Evolutionary conservation across 805 yeast genomes (phyloP).

Genomic region (Grigorovia yakushimaensis): DNA sequence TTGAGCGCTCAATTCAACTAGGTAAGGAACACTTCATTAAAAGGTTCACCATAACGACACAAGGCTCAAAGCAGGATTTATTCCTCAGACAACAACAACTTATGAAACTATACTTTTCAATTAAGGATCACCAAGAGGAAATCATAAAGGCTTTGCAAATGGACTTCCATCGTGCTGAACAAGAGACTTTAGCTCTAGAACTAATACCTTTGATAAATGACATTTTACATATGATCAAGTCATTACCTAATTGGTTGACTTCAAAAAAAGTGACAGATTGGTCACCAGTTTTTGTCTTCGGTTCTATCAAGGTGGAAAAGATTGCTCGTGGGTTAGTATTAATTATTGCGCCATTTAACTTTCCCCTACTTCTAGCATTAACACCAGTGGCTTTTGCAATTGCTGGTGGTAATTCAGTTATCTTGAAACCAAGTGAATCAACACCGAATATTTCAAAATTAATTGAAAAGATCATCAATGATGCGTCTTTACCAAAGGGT

Average conservation of each 20-base stretch:
- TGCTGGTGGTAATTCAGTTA: conserved; percentile 77
- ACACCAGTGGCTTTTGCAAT: conserved; percentile 69
- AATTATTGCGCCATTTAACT: conserved; percentile 38
- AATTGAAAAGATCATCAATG: conserved; percentile 45
- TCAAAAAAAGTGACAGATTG: conserved; percentile 31
- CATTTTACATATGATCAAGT: conserved; percentile 46
- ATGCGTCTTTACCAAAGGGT: conserved; percentile 43
- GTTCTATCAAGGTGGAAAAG: conserved; percentile 31
- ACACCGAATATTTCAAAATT: conserved; percentile 51
- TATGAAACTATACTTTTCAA: conserved; percentile 53
- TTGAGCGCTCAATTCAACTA: not conserved
- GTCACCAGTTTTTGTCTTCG: conserved; percentile 26
- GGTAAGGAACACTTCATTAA: not conserved
- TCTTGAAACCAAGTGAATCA: conserved; percentile 66
- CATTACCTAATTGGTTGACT: conserved; percentile 51
- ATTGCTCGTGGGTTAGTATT: conserved; percentile 57
- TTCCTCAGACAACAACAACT: conserved; percentile 49
- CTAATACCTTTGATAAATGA: conserved; percentile 42
- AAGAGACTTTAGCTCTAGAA: conserved; percentile 59
- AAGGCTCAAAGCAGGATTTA: conserved; percentile 10
- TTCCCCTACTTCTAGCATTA: conserved; percentile 49
- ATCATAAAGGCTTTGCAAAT: conserved; percentile 47
- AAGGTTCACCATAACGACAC: conserved; percentile 2
- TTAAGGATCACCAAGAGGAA: conserved; percentile 47
- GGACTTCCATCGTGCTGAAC: conserved; percentile 59